Evolutionary conservation across 345 rosid species (phyloP), one percentile per base, ranked within the genome.

Genomic region (Brassica rapa): DNA sequence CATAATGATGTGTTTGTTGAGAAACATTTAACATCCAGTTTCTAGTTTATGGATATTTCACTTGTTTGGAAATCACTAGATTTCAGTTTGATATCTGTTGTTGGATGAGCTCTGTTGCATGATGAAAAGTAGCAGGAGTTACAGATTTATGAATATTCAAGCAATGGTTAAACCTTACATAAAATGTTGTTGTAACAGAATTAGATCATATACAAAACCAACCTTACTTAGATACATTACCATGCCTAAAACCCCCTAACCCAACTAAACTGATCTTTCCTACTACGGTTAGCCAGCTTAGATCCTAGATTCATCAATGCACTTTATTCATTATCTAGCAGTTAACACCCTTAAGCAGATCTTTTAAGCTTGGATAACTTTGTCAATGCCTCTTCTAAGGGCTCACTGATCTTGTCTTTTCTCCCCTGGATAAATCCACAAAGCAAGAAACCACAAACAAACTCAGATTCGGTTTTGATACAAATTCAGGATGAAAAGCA

Each of bases 381-480:
- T 6, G 30, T 11, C 68, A 62, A 27, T 62, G 76, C 68, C 68
- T 72, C 76, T 72, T 62, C 46, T 43, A 72, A 72, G n/a, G 76
- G 61, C 68, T 62, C 8, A 62, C 16, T 72, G 61, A 62, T 72
- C 60, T 27, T 72, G 46, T 72, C 76, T 19, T 43, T 62, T 29
- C 11, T 62, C 41, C 76, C 68, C 76, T 72, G 60, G 43, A 62
- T 27, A 62, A 62, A 72, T 41, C 21, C 25, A 72, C 37, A 61
- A 43, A 59, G 46, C 73, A 69, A 23, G 14, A 57, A 9, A 57
- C 14, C 29, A 37, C 57, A 51, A 51, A 27, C 76, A 71, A 60
- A 72, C 30, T 15, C 68, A 27, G 33, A 32, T 12, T 61, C 10
- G 19, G 29, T 21, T 24, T n/a, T 24, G n/a, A 39, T 6, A 59